A percentile compares a stretch with the other conserved stretches of the same genome.
phyloP scores from a whole-genome alignment of 2,329 filamentous ascomycete genomes.

The Ascochyta koolunga region DNA sequence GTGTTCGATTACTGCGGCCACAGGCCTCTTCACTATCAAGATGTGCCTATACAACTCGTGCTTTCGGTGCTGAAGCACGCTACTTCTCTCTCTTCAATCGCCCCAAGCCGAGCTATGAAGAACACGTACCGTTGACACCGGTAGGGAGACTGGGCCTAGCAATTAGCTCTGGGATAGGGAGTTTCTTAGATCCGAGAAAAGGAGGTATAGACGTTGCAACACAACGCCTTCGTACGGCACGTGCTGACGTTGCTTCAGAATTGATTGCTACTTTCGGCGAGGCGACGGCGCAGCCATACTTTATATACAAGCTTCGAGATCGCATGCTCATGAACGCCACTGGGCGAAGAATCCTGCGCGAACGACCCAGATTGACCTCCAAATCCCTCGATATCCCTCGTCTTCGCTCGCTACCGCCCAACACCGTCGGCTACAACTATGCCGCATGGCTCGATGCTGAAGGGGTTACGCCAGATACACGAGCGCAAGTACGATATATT shows the following conservation, averaged over 20 bases:
- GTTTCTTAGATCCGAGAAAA: slow-evolving; percentile 75
- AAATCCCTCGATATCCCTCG: slow-evolving; percentile 68
- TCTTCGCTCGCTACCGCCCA: slow-evolving; percentile 73
- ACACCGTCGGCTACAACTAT: slow-evolving; percentile 82
- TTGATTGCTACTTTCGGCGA: slow-evolving; percentile 94
- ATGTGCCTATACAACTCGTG: not conserved
- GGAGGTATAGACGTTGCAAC: slow-evolving; percentile 61
- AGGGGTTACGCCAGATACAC: slow-evolving; percentile 89
- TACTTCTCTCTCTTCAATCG: slow-evolving; percentile 84
- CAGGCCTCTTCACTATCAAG: not conserved
- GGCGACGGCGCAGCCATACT: slow-evolving; percentile 91
- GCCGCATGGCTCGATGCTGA: slow-evolving; percentile 92
- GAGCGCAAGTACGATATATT: slow-evolving; percentile 82
- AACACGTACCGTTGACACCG: slow-evolving; percentile 85
- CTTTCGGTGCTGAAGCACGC: slow-evolving; percentile 34
- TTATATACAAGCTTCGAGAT: slow-evolving; percentile 88
- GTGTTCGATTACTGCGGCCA: slow-evolving; percentile 16
- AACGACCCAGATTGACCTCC: slow-evolving; percentile 86
- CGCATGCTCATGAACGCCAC: slow-evolving; percentile 86
- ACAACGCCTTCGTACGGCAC: not conserved
- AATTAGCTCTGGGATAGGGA: slow-evolving; percentile 64
- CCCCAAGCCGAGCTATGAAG: slow-evolving; percentile 84
- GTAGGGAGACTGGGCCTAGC: slow-evolving; percentile 77
- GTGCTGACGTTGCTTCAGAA: slow-evolving; percentile 59
- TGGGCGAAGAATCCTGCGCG: slow-evolving; percentile 87